phyloP scores from a whole-genome alignment of 768 basidiomycete genomes.

The Leccinum truebloodii region DNA sequence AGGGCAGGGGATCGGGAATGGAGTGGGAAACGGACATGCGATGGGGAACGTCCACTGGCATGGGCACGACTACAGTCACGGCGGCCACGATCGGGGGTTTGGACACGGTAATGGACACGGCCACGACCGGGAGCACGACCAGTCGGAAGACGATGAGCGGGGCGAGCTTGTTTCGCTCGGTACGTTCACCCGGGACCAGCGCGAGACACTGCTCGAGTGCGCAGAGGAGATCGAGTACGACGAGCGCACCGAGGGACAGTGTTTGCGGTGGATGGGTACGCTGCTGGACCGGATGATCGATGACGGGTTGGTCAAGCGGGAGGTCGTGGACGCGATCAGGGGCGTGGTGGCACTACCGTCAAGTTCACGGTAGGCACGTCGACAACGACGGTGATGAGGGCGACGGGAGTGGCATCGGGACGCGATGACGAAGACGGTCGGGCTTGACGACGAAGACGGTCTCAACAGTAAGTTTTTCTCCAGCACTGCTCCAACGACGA shows the following conservation, averaged over 20 bases:
- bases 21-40: background rate
- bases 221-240: conserved; percentile 29
- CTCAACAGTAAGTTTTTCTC: background rate
- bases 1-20: background rate
- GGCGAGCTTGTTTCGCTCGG: conserved; percentile 20
- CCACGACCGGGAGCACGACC: background rate
- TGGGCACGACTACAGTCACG: background rate
- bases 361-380: background rate
- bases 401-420: background rate
- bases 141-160: background rate
- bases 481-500: background rate
- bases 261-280: conserved; percentile 19
- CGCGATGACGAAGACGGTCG: background rate
- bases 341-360: conserved; percentile 13
- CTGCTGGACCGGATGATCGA: conserved; percentile 20
- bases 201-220: conserved; percentile 28
- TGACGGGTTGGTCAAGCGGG: conserved; percentile 14
- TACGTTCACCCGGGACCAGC: conserved; percentile 23
- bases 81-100: background rate
- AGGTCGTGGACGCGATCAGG: conserved; percentile 14
- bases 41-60: background rate
- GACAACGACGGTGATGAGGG: background rate
- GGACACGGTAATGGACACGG: background rate
- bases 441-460: background rate
- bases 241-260: conserved; percentile 6